phyloP scores from a whole-genome alignment of 495 filamentous ascomycete species.

The Elasticomyces elasticus region DNA sequence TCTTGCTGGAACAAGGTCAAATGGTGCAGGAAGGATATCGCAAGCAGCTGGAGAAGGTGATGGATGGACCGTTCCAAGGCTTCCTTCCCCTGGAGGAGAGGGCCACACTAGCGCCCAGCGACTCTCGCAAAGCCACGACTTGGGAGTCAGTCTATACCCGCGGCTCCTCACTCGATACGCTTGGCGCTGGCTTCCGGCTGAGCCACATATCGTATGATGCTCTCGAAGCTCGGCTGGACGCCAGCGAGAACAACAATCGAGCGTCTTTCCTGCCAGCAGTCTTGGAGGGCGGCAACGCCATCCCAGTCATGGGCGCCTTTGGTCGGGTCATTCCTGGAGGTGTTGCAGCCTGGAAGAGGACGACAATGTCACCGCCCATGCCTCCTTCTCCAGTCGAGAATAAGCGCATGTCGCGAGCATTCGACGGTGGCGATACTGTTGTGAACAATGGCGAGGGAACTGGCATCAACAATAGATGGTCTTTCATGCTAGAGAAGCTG shows the following conservation, averaged over 20 bases:
- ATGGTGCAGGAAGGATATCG: constrained; percentile 62
- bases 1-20: constrained; percentile 62
- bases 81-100: constrained; percentile 19
- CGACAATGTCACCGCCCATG: background rate
- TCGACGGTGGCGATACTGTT: background rate
- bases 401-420: background rate
- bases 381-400: background rate
- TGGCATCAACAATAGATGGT: background rate
- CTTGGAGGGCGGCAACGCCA: background rate
- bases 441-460: background rate
- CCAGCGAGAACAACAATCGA: constrained; percentile 15
- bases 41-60: constrained; percentile 35
- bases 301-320: constrained; percentile 3
- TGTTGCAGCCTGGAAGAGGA: background rate
- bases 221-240: constrained; percentile 11
- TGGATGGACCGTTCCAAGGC: constrained; percentile 24
- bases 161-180: constrained; percentile 5
- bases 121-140: background rate
- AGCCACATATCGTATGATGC: constrained; percentile 1
- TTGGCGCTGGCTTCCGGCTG: background rate
- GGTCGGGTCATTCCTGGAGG: background rate
- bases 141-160: background rate
- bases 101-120: constrained; percentile 11
- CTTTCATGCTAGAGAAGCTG: constrained; percentile 1
- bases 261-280: constrained; percentile 5